Conservation (phyloP, 1,284 basidiomycete species). For the Schizophyllum commune region DNA sequence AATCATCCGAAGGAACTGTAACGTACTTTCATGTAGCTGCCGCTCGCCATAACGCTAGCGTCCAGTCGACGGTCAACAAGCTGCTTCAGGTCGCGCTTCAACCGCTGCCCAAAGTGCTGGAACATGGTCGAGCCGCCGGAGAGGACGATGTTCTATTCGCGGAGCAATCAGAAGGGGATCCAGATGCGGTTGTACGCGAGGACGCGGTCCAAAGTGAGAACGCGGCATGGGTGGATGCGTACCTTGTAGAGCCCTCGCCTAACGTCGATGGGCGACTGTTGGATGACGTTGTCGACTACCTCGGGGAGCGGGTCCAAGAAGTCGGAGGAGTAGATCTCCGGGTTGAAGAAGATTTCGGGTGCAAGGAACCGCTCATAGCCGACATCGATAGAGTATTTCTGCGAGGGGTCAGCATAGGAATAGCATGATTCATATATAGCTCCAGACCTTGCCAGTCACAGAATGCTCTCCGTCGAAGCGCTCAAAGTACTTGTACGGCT, state of each 20-base stretch:
- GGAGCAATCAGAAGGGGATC: not conserved
- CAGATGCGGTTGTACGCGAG: constrained; percentile 3
- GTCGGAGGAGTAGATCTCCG: constrained; percentile 96
- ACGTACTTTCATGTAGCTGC: constrained; percentile 68
- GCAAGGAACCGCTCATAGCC: constrained; percentile 99
- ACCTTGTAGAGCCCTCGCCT: constrained; percentile 93
- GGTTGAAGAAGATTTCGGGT: constrained; percentile 99
- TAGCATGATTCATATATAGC: not conserved
- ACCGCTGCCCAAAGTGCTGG: constrained; percentile 92
- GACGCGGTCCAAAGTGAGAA: not conserved
- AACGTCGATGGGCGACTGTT: constrained; percentile 93
- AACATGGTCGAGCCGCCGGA: constrained; percentile 98
- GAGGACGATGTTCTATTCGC: constrained; percentile 78
- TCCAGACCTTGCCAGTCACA: constrained; percentile 84
- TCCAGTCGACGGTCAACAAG: constrained; percentile 90
- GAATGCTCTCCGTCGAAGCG: constrained; percentile 90
- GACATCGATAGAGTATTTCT: constrained; percentile 90
- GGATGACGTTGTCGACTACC: constrained; percentile 95
- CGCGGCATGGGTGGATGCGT: constrained; percentile 5
- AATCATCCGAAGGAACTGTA: not conserved
- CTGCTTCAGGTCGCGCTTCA: constrained; percentile 93
- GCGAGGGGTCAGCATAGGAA: constrained; percentile 6
- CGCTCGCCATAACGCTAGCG: constrained; percentile 68
- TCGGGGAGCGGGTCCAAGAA: constrained; percentile 96
- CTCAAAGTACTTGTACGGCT: constrained; percentile 96